Evolutionary conservation across 805 yeast genomes (phyloP).

Genomic region (Candida ortonii): DNA sequence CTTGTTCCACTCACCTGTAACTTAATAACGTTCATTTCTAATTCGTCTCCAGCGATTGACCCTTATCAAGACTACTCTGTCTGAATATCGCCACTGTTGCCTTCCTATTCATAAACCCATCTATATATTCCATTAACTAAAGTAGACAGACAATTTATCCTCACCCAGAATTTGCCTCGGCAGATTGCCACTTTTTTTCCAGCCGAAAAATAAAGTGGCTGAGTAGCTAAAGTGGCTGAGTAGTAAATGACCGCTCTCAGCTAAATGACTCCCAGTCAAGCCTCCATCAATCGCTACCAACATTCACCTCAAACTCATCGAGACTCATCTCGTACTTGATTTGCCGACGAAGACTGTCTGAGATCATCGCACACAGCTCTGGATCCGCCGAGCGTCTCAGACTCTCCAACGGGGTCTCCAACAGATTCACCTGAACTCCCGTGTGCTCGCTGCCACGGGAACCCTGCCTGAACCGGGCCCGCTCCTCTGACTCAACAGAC

Average conservation of each 20-base stretch:
- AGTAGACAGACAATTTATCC: too few relatives aligned
- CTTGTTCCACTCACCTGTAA: constrained; percentile 50
- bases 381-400: constrained; percentile 17
- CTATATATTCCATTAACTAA: too few relatives aligned
- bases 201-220: constrained; percentile 1
- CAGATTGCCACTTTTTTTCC: constrained; percentile 10
- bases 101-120: too few relatives aligned
- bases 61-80: too few relatives aligned
- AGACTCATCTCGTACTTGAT: constrained; percentile 14
- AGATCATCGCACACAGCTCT: constrained; percentile 17
- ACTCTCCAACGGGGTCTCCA: constrained; percentile 24
- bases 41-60: too few relatives aligned
- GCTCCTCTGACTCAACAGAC: constrained; percentile 11
- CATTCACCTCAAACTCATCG: constrained; percentile 11
- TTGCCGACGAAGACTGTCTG: constrained; percentile 16
- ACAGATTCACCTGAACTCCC: constrained; percentile 12
- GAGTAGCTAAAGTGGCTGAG: constrained; percentile 3
- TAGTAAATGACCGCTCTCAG: constrained; percentile 5
- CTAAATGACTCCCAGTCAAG: too few relatives aligned
- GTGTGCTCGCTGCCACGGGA: constrained; percentile 4
- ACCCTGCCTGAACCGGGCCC: constrained; percentile 6
- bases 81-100: too few relatives aligned
- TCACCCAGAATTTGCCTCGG: too few relatives aligned
- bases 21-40: constrained; percentile 67
- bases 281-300: constrained; percentile 6